phyloP scores from a whole-genome alignment of 73 alveolate species.

The Paramecium tetraurelia region DNA sequence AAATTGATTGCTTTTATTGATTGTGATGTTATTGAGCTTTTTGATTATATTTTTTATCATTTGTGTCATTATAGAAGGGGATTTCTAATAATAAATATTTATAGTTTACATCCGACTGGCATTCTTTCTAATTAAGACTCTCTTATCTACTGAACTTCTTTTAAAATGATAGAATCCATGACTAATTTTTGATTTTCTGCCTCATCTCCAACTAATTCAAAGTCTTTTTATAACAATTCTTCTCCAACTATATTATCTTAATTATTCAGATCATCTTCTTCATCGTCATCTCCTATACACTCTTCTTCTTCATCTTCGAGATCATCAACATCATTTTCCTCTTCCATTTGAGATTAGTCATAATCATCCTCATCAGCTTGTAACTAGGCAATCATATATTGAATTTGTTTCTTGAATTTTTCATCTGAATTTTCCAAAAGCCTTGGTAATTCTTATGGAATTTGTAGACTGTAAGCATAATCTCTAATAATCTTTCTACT shows the following conservation, averaged over 20 bases:
- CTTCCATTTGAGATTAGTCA: constrained; percentile 28
- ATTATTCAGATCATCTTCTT: constrained; percentile 22
- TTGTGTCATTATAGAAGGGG: not conserved
- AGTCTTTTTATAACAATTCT: constrained; percentile 21
- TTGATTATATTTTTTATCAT: not conserved
- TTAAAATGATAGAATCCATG: constrained; percentile 15
- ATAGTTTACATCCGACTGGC: constrained; percentile 21
- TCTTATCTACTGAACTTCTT: not conserved
- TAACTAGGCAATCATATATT: not conserved
- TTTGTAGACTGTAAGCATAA: constrained; percentile 55
- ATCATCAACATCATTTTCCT: constrained; percentile 46
- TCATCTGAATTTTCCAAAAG: constrained; percentile 14
- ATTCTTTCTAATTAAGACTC: constrained; percentile 30
- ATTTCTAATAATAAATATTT: not conserved
- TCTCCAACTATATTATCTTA: constrained; percentile 14
- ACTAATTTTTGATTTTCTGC: constrained; percentile 27
- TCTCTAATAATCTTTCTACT: constrained; percentile 67
- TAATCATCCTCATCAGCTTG: constrained; percentile 16
- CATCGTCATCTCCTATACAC: constrained; percentile 1
- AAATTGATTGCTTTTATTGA: not conserved
- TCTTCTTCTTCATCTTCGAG: constrained; percentile 33
- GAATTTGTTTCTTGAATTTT: constrained; percentile 11
- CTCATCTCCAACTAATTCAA: constrained; percentile 36
- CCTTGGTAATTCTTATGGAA: constrained; percentile 21
- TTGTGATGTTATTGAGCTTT: not conserved